Base-by-base conservation (phyloP, 2,329 filamentous ascomycete species). In the Ascomycota sp. region DNA sequence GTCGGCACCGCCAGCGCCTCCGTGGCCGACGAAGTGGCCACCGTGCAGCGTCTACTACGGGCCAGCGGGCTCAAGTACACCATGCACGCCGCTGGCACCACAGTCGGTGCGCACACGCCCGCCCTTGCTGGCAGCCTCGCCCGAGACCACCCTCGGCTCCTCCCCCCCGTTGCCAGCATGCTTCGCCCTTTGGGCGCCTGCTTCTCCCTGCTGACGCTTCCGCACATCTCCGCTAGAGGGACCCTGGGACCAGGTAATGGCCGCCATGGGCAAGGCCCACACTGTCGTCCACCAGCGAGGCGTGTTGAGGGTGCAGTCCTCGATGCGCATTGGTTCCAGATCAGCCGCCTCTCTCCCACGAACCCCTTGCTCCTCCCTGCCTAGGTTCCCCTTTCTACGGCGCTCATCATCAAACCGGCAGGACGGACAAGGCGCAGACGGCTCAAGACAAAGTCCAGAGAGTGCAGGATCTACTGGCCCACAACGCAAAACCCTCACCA, bases 31-130 rank as follows among this genome's bases (percentile, higher is more conserved):
- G 79, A 95, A 48, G 73, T 98, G 20, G 86, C 86, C 22, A 74
- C 78, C 37, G 82, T 95, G 23, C 86, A 95, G 57, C 71, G 75
- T 33, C 63, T 95, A 23, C 65, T 98, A 43, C 72, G 77, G 52
- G 71, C 69, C 31, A 89, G 77, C 41, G 82, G 82, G 2, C 52
- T 95, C 37, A 74, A 70, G 38, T 86, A 85, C 48, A 73, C 67
- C 28, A 89, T 95, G 81, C 86, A 95, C 55, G 85, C 80, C 19
- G 85, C 83, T 2, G 89, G 86, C 9, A 94, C 86, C 0, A 95
- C 86, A 0, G 68, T 95, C 32, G 83, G 82, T 89, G 59, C 34
- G 73, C 59, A 32, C 36, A 39, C 36, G 38, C 19, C 21, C 17
- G 11, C 11, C 13, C n/a, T 12, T 29, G 5, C 19, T 5, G 12